Conservation (phyloP, 202 grass and related monocot genomes). For the Zizania palustris region DNA sequence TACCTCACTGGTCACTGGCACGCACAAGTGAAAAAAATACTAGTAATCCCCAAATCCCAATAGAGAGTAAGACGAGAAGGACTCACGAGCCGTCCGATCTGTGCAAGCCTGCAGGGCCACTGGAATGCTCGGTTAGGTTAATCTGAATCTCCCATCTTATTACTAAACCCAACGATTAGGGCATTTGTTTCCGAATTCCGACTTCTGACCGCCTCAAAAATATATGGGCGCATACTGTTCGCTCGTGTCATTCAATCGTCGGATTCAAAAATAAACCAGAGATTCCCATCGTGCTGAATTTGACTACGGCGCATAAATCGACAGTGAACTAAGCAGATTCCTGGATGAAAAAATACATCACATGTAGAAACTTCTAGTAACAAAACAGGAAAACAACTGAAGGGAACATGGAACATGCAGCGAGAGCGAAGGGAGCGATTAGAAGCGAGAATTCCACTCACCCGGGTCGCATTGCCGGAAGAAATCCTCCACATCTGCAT, state of each 20-base stretch:
- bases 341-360: conserved; percentile 15
- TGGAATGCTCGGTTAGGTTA: background rate
- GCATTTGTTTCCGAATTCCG: conserved; percentile 15
- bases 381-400: background rate
- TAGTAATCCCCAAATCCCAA: too few relatives aligned
- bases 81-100: background rate
- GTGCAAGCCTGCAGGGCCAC: background rate
- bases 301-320: background rate
- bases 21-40: background rate
- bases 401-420: background rate
- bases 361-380: background rate
- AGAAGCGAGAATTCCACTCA: conserved; percentile 53
- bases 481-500: conserved; percentile 94
- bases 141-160: conserved; percentile 23
- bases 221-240: conserved; percentile 1
- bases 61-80: too few relatives aligned
- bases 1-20: background rate
- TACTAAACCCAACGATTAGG: conserved; percentile 29
- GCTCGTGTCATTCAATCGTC: background rate
- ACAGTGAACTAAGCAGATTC: conserved; percentile 1
- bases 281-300: background rate
- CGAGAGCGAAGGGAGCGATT: background rate
- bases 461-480: conserved; percentile 92
- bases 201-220: conserved; percentile 22
- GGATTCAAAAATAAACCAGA: conserved; percentile 38